Base-by-base conservation (phyloP, 2,329 filamentous ascomycete genomes). In the Tolypocladium ovalisporum region DNA sequence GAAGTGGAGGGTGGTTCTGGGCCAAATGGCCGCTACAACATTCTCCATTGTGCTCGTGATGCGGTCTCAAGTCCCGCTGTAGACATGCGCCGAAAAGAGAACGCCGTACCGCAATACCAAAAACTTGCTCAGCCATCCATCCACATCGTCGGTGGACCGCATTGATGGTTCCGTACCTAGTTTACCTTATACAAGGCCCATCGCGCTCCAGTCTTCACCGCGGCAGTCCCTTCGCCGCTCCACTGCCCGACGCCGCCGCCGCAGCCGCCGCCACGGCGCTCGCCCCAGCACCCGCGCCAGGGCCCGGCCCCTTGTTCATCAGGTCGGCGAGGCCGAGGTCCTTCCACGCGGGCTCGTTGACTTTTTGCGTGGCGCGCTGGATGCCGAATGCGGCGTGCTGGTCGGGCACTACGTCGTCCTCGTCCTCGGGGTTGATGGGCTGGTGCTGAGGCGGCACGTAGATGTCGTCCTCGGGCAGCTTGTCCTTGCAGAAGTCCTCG, bases 301-400 rank as follows among this genome's bases (percentile, higher is more conserved):
- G 65, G 19, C 59, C 55, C 4, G 86, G 82, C 0, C 84, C 87
- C 60, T 81, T 80, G 42, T 75, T 79, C 82, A 92, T 85, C 66
- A 94, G 75, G 58, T 84, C 82, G 7, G 78, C 79, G n/a, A 94
- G 75, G 0, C 88, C 87, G 8, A 93, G 73, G 67, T 94, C 89
- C 68, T 86, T 87, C 89, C 89, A 95, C 9, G 84, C 85, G 1
- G 87, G 79, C 72, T 91, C 88, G 65, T 80, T 81, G 64, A 77
- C 79, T 62, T 81, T 81, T 73, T 90, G 87, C 19, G 88, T 92
- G 12, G 89, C 89, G 63, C 88, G 82, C 70, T 89, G 85, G 65
- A 95, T 94, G 42, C 89, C 90, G 69, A 94, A 94, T 0, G 89
- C 90, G 15, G 89, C 89, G 68, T 94, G 89, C 73, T 94, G 89